A percentile compares a stretch with the other conserved stretches of the same genome.
phyloP scores from a whole-genome alignment of 2,329 filamentous ascomycete genomes.

The Colletotrichum eremochloae region DNA sequence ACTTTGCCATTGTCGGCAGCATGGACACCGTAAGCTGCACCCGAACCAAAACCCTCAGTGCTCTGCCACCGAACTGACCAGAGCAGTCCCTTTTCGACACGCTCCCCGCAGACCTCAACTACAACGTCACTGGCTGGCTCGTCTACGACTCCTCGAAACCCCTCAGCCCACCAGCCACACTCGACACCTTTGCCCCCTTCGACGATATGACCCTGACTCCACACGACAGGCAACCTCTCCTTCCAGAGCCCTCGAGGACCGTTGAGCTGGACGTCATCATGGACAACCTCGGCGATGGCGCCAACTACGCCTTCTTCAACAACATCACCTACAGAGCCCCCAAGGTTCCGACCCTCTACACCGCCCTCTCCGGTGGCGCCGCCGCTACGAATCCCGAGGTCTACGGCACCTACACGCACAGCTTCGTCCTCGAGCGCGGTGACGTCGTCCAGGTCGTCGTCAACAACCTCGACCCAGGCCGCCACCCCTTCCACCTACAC shows the following conservation, averaged over 20 bases:
- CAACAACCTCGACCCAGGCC: constrained; percentile 80
- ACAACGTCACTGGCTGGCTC: constrained; percentile 76
- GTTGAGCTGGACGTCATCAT: constrained; percentile 74
- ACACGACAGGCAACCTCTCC: constrained; percentile 72
- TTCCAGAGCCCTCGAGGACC: constrained; percentile 71
- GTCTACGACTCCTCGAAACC: constrained; percentile 65
- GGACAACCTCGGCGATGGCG: constrained; percentile 72
- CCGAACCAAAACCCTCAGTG: background rate
- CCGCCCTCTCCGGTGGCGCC: constrained; percentile 75
- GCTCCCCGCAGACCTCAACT: constrained; percentile 76
- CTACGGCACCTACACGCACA: constrained; percentile 76
- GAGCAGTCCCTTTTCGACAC: constrained; percentile 73
- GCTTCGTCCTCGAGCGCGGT: constrained; percentile 76
- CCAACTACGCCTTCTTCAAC: constrained; percentile 77
- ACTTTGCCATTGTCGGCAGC: constrained; percentile 76
- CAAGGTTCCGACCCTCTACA: constrained; percentile 86
- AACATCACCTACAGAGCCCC: constrained; percentile 80
- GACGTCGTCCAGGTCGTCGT: constrained; percentile 80
- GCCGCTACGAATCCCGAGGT: constrained; percentile 70
- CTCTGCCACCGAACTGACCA: constrained; percentile 45
- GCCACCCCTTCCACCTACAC: constrained; percentile 84
- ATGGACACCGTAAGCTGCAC: constrained; percentile 73
- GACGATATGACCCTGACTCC: constrained; percentile 83
- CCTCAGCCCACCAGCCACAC: constrained; percentile 63
- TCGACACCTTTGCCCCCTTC: constrained; percentile 75